These are phyloP conservation scores for Murraya paniculata DNA, from an alignment of 345 rosid genomes.

Conservation along the genomic window DNA sequence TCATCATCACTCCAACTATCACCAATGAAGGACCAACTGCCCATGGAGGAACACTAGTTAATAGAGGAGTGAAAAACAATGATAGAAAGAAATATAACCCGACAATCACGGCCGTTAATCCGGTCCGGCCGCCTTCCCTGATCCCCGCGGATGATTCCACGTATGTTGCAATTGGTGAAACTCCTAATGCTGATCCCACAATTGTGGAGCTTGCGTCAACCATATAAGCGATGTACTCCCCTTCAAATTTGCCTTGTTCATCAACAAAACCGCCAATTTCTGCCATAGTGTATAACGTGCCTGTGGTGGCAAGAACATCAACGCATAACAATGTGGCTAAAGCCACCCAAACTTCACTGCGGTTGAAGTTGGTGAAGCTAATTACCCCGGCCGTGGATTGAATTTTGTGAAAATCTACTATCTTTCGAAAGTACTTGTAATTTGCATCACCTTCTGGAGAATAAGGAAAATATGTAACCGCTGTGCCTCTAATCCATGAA, in stretches of 20 bases:
- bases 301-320: conserved; percentile 73
- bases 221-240: conserved; percentile 70
- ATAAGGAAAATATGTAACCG: conserved; percentile 62
- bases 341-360: conserved; percentile 69
- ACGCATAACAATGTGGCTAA: conserved; percentile 60
- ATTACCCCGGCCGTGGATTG: conserved; percentile 69
- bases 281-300: conserved; percentile 76
- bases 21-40: conserved; percentile 86
- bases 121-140: conserved; percentile 88
- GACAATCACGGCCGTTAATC: conserved; percentile 67
- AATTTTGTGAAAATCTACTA: conserved; percentile 71
- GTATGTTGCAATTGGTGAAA: conserved; percentile 60
- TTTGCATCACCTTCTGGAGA: conserved; percentile 55
- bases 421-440: conserved; percentile 60
- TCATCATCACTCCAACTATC: conserved; percentile 87
- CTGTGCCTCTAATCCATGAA: conserved; percentile 85
- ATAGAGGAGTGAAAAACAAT: conserved; percentile 64
- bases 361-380: conserved; percentile 55
- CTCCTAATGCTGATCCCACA: conserved; percentile 67
- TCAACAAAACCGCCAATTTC: conserved; percentile 68
- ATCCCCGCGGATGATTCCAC: conserved; percentile 87
- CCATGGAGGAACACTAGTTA: conserved; percentile 83
- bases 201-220: conserved; percentile 82
- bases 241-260: conserved; percentile 68
- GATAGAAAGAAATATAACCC: conserved; percentile 59